Percentiles rank a stretch among this genome's conserved stretches.
phyloP scores from a whole-genome alignment of 2,329 filamentous ascomycete species.

The Capronia coronata region DNA sequence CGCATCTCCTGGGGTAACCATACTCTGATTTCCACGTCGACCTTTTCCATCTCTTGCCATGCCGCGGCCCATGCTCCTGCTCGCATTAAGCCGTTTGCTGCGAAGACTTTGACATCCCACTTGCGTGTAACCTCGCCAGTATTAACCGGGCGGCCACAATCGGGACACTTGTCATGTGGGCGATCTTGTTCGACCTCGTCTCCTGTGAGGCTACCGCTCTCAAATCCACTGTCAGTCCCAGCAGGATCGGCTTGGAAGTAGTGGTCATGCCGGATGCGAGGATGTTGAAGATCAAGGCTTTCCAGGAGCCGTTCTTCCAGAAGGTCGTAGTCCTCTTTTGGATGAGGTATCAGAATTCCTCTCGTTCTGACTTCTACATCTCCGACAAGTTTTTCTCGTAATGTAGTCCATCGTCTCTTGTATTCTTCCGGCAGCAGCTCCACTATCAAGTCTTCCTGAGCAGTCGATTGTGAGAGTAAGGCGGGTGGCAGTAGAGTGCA shows the following conservation, averaged over 20 bases:
- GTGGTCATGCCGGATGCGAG: constrained; percentile 54
- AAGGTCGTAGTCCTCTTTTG: constrained; percentile 55
- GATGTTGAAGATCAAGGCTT: constrained; percentile 51
- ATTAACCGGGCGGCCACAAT: constrained; percentile 46
- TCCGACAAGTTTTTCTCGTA: constrained; percentile 48
- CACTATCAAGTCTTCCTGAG: constrained; percentile 40
- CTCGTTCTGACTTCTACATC: constrained; percentile 52
- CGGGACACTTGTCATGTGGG: constrained; percentile 37
- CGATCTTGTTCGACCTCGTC: constrained; percentile 29
- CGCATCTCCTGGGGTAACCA: constrained; percentile 51
- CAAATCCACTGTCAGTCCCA: constrained; percentile 29
- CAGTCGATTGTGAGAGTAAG: constrained; percentile 41
- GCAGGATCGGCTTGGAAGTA: constrained; percentile 38
- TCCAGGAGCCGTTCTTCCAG: constrained; percentile 57
- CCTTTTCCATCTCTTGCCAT: constrained; percentile 98
- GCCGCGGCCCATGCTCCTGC: constrained; percentile 87
- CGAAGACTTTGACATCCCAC: constrained; percentile 74
- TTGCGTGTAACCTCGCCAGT: constrained; percentile 46
- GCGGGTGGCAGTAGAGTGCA: constrained; percentile 53
- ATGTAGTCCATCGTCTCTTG: constrained; percentile 43
- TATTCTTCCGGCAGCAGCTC: constrained; percentile 45
- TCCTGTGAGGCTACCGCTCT: constrained; percentile 35
- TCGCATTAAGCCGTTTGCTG: constrained; percentile 88
- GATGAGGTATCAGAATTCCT: constrained; percentile 57
- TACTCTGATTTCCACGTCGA: constrained; percentile 85